Conservation (phyloP, 176 grass and related monocot genomes). For the Ensete ventricosum region DNA sequence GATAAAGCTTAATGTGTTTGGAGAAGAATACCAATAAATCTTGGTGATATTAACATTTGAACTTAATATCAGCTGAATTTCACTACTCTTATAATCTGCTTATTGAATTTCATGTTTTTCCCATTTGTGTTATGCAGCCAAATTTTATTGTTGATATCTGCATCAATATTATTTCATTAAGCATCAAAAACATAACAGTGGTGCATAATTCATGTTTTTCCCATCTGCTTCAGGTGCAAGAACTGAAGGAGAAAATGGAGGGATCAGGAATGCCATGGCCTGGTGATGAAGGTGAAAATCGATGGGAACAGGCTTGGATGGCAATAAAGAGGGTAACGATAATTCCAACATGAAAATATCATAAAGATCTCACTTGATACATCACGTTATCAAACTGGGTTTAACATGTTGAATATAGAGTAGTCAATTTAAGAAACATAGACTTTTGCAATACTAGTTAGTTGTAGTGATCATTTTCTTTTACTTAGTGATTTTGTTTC, state of each 20-base stretch:
- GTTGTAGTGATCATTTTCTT: not conserved
- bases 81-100: not conserved
- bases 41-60: not conserved
- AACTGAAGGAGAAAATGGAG: slow-evolving; percentile 79
- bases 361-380: too few species aligned
- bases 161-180: not conserved
- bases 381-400: too few species aligned
- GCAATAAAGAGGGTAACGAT: slow-evolving; percentile 79
- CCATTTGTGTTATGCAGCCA: not conserved
- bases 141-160: slow-evolving; percentile 4
- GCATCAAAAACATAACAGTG: not conserved
- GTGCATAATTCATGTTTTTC: slow-evolving; percentile 1
- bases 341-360: not conserved
- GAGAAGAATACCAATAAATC: too few species aligned
- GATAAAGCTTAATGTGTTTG: too few species aligned
- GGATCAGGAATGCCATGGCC: slow-evolving; percentile 90
- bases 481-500: too few species aligned
- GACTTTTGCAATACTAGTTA: not conserved
- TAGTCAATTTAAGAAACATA: too few species aligned
- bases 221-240: slow-evolving; percentile 44
- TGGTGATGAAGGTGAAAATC: slow-evolving; percentile 73
- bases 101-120: not conserved
- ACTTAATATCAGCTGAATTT: not conserved
- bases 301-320: slow-evolving; percentile 90
- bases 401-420: too few species aligned